Conservation (phyloP, 495 filamentous ascomycete species). For the Neurospora sublineolata region DNA sequence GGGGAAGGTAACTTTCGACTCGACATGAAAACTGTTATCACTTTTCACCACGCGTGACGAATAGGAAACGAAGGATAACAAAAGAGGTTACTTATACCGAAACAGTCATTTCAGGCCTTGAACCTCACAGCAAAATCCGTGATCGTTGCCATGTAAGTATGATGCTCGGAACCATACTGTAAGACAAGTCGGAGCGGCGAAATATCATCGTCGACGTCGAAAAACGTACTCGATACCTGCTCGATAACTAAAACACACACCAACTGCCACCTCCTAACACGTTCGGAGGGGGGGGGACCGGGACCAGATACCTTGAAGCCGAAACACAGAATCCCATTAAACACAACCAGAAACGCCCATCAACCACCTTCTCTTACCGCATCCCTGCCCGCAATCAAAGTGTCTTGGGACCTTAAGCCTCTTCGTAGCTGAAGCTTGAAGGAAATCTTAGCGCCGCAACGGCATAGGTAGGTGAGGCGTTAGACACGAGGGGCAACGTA, state of each 20-base stretch:
- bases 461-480: not conserved
- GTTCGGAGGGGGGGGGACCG: not conserved
- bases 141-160: not conserved
- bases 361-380: not conserved
- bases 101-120: not conserved
- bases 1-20: not conserved
- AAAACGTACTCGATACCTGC: not conserved
- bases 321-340: not conserved
- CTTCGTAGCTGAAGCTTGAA: constrained; percentile 19
- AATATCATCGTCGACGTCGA: not conserved
- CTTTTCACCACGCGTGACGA: not conserved
- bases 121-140: not conserved
- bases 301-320: not conserved
- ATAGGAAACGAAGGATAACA: not conserved
- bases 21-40: not conserved
- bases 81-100: not conserved
- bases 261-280: not conserved
- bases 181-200: not conserved
- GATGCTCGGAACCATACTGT: not conserved
- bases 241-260: not conserved
- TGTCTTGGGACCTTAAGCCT: constrained; percentile 14
- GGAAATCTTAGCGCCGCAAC: constrained; percentile 2
- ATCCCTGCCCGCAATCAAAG: not conserved
- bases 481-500: not conserved
- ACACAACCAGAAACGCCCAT: not conserved